phyloP scores from a whole-genome alignment of 176 grass and related monocot genomes.

The Lolium multiflorum region DNA sequence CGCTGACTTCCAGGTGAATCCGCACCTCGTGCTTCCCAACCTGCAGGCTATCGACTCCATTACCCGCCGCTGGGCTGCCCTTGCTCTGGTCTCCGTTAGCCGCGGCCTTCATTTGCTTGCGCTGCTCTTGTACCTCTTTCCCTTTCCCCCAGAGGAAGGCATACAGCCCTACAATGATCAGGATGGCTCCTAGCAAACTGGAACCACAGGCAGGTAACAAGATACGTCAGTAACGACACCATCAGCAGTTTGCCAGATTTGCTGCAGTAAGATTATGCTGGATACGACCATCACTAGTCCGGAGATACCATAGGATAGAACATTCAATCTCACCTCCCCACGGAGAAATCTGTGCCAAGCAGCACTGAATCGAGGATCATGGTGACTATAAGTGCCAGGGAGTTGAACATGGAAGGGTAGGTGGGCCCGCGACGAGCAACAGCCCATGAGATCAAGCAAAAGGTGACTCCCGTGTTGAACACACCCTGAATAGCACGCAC shows the following conservation, averaged over 20 bases:
- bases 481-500: conserved; percentile 17
- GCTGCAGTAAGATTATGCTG: neutral
- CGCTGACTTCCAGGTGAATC: neutral
- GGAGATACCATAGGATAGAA: neutral
- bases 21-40: neutral
- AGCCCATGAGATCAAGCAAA: conserved; percentile 57
- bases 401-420: conserved; percentile 66
- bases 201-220: neutral
- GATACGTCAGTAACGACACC: neutral
- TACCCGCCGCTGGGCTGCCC: no score
- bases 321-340: conserved; percentile 42
- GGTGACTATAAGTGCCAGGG: conserved; percentile 47
- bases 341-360: conserved; percentile 44
- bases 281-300: neutral
- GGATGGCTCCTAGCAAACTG: conserved; percentile 40
- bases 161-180: conserved; percentile 57
- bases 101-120: neutral
- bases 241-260: conserved; percentile 14
- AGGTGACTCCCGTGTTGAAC: conserved; percentile 48
- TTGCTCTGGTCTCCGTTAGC: neutral
- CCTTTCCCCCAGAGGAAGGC: conserved; percentile 61
- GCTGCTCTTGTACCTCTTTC: conserved; percentile 25
- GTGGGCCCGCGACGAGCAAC: conserved; percentile 34
- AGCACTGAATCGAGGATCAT: conserved; percentile 26
- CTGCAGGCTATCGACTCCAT: neutral